Base-by-base conservation (phyloP, 1,284 basidiomycete genomes). In the Inonotus hispidus region DNA sequence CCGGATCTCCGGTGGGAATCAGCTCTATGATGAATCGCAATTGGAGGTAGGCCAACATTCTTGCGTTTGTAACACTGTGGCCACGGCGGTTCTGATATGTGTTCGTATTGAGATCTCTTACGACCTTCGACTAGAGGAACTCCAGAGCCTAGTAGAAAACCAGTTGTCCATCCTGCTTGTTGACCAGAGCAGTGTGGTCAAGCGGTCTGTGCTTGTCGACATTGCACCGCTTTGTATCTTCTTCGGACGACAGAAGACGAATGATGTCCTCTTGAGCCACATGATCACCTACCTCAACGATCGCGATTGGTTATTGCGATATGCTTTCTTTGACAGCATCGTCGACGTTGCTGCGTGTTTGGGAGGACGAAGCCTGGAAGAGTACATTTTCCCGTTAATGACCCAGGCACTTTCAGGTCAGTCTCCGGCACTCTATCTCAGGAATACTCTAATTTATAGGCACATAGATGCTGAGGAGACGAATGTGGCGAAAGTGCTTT, bases 231-330 rank as follows among this genome's bases (percentile, higher is more conserved):
- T 99, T 5, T 98, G 95, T 70, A 86, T 93, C 57, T 98, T 99
- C 76, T 85, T 99, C 39, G 96, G 95, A 2, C 77, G 92, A 25
- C 89, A 93, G 70, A 90, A 88, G 70, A 96, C 97, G 0, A 96
- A 97, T 74, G 95, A 99, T 67, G 90, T 96, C 2, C 78, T 99
- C 5, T 78, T 99, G 21, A 95, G 93, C 66, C 95, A 99, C 72
- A 96, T 99, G 88, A 95, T 99, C 71, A 99, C 97, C 0, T 99
- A 98, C 70, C 81, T 99, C 66, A 99, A 99, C 70, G 95, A 98
- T 68, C 79, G 92, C 10, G 93, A 97, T 70, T 98, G 96, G 95
- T 75, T 91, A 23, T 75, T 99, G 49, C 82, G 97, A 1, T 84
- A 88, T 65, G 92, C 93, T 0, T 98, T 99, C 72, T 98, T 98